phyloP scores from a whole-genome alignment of 1,284 basidiomycete species.

The Ganoderma sinense region DNA sequence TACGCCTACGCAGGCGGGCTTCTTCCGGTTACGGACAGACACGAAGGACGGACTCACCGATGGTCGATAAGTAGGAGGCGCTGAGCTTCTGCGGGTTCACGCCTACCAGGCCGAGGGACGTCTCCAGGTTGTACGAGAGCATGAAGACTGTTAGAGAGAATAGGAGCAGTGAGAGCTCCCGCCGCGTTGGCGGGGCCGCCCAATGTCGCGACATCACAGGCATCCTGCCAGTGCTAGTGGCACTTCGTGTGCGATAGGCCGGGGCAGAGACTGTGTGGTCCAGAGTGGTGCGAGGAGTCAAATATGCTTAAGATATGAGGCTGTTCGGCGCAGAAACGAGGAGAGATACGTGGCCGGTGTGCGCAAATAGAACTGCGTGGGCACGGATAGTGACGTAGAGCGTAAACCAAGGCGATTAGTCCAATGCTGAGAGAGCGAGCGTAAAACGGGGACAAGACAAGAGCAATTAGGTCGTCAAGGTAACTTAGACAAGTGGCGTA shows the following conservation, averaged over 20 bases:
- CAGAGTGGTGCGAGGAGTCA: not conserved
- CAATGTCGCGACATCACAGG: slow-evolving; percentile 41
- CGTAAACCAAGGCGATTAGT: not conserved
- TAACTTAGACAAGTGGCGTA: not conserved
- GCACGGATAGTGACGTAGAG: not conserved
- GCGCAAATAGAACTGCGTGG: slow-evolving; percentile 2
- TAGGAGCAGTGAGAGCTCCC: slow-evolving; percentile 68
- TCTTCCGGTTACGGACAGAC: not conserved
- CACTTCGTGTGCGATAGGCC: not conserved
- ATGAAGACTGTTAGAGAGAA: slow-evolving; percentile 68
- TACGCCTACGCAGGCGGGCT: not conserved
- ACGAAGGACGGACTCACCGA: slow-evolving; percentile 28
- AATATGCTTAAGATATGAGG: slow-evolving; percentile 3
- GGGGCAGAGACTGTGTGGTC: not conserved
- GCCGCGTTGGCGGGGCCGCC: slow-evolving; percentile 65
- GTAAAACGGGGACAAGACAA: not conserved
- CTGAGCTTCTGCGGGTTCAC: slow-evolving; percentile 45
- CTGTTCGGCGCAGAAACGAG: not conserved
- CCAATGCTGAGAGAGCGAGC: not conserved
- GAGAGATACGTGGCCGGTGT: not conserved
- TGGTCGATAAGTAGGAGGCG: slow-evolving; percentile 35
- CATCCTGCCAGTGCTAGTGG: not conserved
- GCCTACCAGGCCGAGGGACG: slow-evolving; percentile 57
- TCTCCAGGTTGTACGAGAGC: slow-evolving; percentile 71
- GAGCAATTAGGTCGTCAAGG: not conserved